phyloP scores from a whole-genome alignment of 106 monocot genomes.

The Gastrodia elata region DNA sequence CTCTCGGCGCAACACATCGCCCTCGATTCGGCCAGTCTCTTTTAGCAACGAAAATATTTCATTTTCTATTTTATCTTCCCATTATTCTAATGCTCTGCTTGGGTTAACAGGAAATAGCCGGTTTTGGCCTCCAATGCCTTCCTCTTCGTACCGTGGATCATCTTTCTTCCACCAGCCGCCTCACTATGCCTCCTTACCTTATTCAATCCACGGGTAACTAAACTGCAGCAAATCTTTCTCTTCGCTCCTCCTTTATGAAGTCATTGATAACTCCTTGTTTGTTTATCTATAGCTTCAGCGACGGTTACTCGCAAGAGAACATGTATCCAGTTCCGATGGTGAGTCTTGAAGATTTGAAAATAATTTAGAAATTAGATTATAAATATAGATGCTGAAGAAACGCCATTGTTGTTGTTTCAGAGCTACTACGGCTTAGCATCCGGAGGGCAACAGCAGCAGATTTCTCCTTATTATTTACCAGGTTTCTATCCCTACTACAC shows the following conservation, averaged over 20 bases:
- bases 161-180: constrained; percentile 31
- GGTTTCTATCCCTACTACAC: constrained; percentile 41
- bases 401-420: constrained; percentile 16
- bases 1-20: constrained; percentile 34
- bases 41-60: not conserved
- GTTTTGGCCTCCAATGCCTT: constrained; percentile 17
- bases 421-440: constrained; percentile 26
- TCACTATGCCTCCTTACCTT: constrained; percentile 40
- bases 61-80: not conserved
- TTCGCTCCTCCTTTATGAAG: not conserved
- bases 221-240: not conserved
- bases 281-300: constrained; percentile 30
- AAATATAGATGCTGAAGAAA: not conserved
- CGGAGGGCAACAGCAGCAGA: constrained; percentile 28
- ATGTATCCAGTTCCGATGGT: constrained; percentile 54
- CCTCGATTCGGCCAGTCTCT: constrained; percentile 16
- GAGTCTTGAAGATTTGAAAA: not conserved
- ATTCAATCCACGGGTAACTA: constrained; percentile 41
- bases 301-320: constrained; percentile 46
- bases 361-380: not conserved
- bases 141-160: constrained; percentile 21
- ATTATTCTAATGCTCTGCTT: not conserved
- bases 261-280: not conserved
- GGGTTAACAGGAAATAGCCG: constrained; percentile 16
- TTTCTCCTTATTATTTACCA: constrained; percentile 36